Percentiles rank a stretch among this genome's conserved stretches.
Conservation (phyloP, 371 early-diverging fungal species). For the Apophysomyces variabilis region DNA sequence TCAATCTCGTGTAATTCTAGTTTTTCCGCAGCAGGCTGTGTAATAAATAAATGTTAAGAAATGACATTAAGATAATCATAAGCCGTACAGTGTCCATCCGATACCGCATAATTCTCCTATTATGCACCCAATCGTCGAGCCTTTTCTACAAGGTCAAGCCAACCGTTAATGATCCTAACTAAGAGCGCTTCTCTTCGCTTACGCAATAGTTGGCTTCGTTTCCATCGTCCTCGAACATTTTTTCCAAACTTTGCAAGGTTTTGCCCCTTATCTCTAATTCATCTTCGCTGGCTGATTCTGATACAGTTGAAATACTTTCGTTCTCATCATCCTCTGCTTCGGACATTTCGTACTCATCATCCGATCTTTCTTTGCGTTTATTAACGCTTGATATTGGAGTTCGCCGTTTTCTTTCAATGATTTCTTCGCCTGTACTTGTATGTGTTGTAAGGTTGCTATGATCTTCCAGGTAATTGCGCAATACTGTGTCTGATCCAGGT, state of each 20-base stretch:
- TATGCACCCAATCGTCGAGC: conserved; percentile 57
- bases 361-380: conserved; percentile 31
- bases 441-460: neutral
- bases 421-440: conserved; percentile 14
- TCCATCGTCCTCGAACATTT: conserved; percentile 64
- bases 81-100: conserved; percentile 32
- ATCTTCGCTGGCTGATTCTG: conserved; percentile 17
- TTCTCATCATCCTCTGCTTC: conserved; percentile 27
- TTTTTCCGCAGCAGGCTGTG: conserved; percentile 15
- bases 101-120: conserved; percentile 54
- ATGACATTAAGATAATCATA: neutral
- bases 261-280: conserved; percentile 16
- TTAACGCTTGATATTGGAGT: conserved; percentile 21
- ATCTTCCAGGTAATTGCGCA: conserved; percentile 23
- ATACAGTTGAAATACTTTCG: conserved; percentile 4
- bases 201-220: conserved; percentile 59
- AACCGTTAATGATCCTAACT: neutral
- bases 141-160: conserved; percentile 38
- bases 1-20: conserved; percentile 23
- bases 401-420: neutral
- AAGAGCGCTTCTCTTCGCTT: neutral
- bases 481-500: conserved; percentile 28
- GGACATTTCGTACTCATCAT: conserved; percentile 29
- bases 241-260: conserved; percentile 24
- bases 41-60: conserved; percentile 15